Base-by-base conservation (phyloP, 2,329 filamentous ascomycete species). In the Fusarium sp. region DNA sequence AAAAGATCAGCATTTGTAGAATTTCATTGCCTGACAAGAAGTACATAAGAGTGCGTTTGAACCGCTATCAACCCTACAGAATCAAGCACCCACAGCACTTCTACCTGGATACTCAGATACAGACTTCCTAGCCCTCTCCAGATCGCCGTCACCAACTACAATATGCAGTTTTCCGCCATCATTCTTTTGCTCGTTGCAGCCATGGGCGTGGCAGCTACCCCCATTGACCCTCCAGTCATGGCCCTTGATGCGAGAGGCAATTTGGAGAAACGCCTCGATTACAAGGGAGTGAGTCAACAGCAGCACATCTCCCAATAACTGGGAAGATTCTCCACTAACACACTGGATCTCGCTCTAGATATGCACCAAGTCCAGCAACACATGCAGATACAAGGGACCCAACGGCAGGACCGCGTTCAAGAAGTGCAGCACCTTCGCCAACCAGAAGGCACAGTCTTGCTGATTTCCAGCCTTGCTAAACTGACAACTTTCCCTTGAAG, bases 401-500 rank as follows among this genome's bases (percentile, higher is more conserved):
- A 45, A 45, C 5, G 42, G 23, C 11, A 45, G 42, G 23, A 45
- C 23, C 16, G 18, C 18, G 42, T 45, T 45, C 11, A 45, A 45
- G 42, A 45, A 45, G 42, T 45, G 23, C 5, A 18, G 42, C 18
- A 45, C 18, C 18, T 45, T 45, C 12, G 23, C 42, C 12, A 27
- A 46, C 19, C 18, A 46, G 19, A 46, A 46, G 44, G 19, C 21
- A 21, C 18, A 27, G 19, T 27, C 9, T 10, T 19, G 12, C 44
- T 15, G 12, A 46, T 21, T 10, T 18, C 0, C 12, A 27, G 9
- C 5, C 0, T 21, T 27, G 12, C 23, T 27, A 3, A 7, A 21
- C 23, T 45, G 18, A 45, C 23, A 15, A 7, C 15, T 5, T 4
- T 21, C 12, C 0, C 11, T 11, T 21, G 14, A 8, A 27, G 42